Conservation (phyloP, 768 basidiomycete genomes). For the Trametes punicea region DNA sequence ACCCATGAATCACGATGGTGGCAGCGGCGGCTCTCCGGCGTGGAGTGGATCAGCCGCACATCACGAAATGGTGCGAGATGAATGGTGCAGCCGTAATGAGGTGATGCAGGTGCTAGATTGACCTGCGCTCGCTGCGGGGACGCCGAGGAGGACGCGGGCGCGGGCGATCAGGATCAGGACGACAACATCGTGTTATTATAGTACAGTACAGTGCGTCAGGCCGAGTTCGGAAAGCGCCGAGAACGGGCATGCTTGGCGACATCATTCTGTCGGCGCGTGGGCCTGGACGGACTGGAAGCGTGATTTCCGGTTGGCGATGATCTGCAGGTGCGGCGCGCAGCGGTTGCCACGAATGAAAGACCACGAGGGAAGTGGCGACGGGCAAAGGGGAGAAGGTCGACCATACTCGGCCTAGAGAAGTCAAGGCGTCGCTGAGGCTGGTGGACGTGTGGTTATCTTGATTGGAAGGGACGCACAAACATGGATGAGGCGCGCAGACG, state of each 20-base stretch:
- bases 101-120: constrained; percentile 7
- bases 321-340: constrained; percentile 17
- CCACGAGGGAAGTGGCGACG: constrained; percentile 7
- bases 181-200: too few species aligned
- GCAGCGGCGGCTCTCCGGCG: constrained; percentile 7
- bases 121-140: constrained; percentile 9
- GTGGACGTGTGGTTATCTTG: constrained; percentile 9
- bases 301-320: constrained; percentile 15
- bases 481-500: constrained; percentile 1
- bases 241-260: background rate
- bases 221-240: background rate
- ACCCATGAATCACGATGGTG: background rate
- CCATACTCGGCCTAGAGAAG: background rate
- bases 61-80: constrained; percentile 16
- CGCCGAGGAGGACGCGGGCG: constrained; percentile 6
- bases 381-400: background rate
- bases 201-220: too few species aligned
- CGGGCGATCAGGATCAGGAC: too few species aligned
- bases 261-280: background rate
- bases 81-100: constrained; percentile 15
- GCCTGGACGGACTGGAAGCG: background rate
- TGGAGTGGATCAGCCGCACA: constrained; percentile 14
- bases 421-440: background rate
- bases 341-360: constrained; percentile 14
- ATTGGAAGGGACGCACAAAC: background rate